These are phyloP conservation scores for Candida tibetensis DNA, from an alignment of 805 yeast genomes.

Conservation along the genomic window DNA sequence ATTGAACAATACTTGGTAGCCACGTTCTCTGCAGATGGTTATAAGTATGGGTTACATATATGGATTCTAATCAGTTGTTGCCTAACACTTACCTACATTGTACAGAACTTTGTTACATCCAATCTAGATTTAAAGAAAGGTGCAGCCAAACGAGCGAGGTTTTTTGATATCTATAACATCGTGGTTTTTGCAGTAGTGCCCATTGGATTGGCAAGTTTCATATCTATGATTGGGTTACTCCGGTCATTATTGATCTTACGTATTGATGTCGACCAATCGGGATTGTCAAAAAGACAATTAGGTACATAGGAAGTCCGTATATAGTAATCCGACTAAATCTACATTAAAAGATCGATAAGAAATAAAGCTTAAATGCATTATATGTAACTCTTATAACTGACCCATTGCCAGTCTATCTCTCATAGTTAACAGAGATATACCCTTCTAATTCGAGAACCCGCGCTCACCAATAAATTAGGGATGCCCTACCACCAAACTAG, in stretches of 20 bases:
- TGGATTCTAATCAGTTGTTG: conserved; percentile 91
- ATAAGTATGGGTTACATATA: conserved; percentile 74
- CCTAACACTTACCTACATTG: conserved; percentile 72
- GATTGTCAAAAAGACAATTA: too few species aligned
- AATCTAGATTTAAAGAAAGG: conserved; percentile 53
- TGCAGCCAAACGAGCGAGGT: conserved; percentile 48
- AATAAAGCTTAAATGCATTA: too few species aligned
- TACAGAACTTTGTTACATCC: conserved; percentile 86
- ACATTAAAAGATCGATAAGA: too few species aligned
- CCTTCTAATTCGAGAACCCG: too few species aligned
- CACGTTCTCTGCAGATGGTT: conserved; percentile 63
- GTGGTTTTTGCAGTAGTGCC: conserved; percentile 98
- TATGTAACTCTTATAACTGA: too few species aligned
- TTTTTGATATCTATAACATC: conserved; percentile 82
- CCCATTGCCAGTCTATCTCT: too few species aligned
- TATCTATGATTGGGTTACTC: conserved; percentile 83
- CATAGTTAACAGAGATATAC: too few species aligned
- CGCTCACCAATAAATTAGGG: too few species aligned
- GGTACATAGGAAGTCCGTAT: too few species aligned
- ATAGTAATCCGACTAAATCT: too few species aligned
- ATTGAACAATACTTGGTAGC: conserved; percentile 66
- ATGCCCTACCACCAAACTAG: too few species aligned
- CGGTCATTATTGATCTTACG: conserved; percentile 74
- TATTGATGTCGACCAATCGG: conserved; percentile 46
- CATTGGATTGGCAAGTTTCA: conserved; percentile 88